Evolutionary conservation across 106 monocot genomes (phyloP), one percentile per base, ranked within the genome.

Genomic region (Ottelia alismoides): DNA sequence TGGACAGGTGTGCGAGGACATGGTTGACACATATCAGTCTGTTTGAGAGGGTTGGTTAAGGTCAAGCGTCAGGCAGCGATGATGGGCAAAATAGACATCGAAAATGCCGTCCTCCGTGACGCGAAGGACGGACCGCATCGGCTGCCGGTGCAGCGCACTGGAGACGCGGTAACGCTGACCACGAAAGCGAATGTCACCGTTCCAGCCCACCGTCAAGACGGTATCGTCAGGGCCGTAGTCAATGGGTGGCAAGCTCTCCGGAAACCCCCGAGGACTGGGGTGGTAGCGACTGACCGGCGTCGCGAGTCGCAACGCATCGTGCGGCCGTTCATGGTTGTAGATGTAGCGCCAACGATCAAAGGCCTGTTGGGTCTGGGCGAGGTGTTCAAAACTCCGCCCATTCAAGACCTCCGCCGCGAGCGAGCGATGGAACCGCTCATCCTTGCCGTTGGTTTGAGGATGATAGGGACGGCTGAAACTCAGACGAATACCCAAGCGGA

Each of bases 401-500:
- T 4, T 40, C 35, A 40, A 5, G 9, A 40, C 35, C 35, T 40
- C 35, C 5, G 35, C 35, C 35, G 5, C 14, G 35, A 40, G 35
- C 5, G 9, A 6, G 35, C 35, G 35, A 14, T 40, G 35, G 14
- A 40, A 40, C 5, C 35, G 35, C 14, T 40, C 35, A 6, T 40
- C 35, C 35, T 40, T 40, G 35, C 35, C 35, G 35, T 40, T 40
- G 35, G n/a, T n/a, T n/a, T n/a, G n/a, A n/a, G n/a, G n/a, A n/a
- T n/a, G n/a, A n/a, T n/a, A n/a, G n/a, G n/a, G 35, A 6, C 14
- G 5, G 35, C 35, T 40, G 35, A 40, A 40, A 40, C 35, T 40
- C 9, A 40, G 9, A 5, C 14, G 35, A 14, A 40, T 14, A 14
- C 35, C 35, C 14, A 40, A 5, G 35, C 35, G 35, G 9, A 40